Conservation (phyloP, 2,329 filamentous ascomycete genomes). For the Talaromyces amestolkiae region DNA sequence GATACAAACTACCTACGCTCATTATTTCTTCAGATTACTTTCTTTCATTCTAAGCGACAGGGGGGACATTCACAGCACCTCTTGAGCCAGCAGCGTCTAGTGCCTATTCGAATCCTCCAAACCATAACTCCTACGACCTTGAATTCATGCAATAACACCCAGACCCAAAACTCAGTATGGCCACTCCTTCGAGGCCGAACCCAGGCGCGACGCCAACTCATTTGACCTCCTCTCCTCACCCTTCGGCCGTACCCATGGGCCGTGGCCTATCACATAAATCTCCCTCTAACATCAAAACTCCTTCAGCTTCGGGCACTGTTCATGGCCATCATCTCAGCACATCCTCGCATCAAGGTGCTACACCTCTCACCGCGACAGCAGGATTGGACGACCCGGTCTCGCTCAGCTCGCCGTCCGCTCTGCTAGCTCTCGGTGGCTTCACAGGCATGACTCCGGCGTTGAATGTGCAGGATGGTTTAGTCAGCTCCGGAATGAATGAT, state of each 20-base stretch:
- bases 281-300: conserved; percentile 42
- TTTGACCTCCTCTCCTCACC: conserved; percentile 45
- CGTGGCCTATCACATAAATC: conserved; percentile 46
- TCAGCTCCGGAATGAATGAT: conserved; percentile 38
- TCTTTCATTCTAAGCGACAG: neutral
- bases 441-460: conserved; percentile 43
- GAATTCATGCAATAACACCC: neutral
- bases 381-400: conserved; percentile 42
- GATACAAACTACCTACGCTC: neutral
- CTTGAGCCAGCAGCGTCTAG: neutral
- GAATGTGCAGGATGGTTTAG: conserved; percentile 37
- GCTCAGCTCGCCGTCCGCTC: conserved; percentile 47
- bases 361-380: conserved; percentile 39
- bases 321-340: conserved; percentile 36
- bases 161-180: conserved; percentile 31
- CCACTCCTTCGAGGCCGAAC: conserved; percentile 44
- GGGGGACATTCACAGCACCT: neutral
- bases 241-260: conserved; percentile 40
- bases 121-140: neutral
- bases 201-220: conserved; percentile 45
- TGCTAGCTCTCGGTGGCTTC: conserved; percentile 44
- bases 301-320: conserved; percentile 39
- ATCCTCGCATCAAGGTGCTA: conserved; percentile 44
- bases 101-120: neutral
- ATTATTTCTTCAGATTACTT: neutral